Conservation (phyloP, 768 basidiomycete species). For the Hortiboletus campestris region DNA sequence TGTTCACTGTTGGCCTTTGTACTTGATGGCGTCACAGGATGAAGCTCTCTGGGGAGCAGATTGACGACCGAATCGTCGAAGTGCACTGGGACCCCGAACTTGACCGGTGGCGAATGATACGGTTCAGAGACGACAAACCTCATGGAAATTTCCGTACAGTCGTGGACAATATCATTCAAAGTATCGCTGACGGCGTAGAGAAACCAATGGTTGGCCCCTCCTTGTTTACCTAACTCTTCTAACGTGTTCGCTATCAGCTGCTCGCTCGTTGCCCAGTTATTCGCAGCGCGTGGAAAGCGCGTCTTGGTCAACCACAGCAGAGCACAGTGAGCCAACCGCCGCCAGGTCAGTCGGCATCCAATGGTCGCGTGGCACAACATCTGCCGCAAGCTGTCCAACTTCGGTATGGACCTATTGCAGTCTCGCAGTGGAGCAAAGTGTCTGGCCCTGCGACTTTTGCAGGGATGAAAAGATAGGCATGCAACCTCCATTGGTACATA, state of each 20-base stretch:
- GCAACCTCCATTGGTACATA: neutral
- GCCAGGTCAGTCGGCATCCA: conserved; percentile 17
- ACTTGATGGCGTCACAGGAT: conserved; percentile 48
- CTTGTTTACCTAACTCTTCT: conserved; percentile 5
- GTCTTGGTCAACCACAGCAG: conserved; percentile 43
- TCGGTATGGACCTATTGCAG: conserved; percentile 63
- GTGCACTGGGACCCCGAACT: conserved; percentile 80
- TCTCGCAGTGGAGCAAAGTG: conserved; percentile 72
- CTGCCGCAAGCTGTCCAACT: conserved; percentile 18
- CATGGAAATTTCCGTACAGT: conserved; percentile 85
- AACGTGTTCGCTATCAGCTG: conserved; percentile 46
- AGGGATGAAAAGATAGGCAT: conserved; percentile 63
- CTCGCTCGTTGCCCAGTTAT: conserved; percentile 62
- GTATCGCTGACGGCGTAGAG: conserved; percentile 93
- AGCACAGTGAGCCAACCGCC: conserved; percentile 21
- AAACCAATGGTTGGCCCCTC: conserved; percentile 66
- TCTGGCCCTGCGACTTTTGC: conserved; percentile 58
- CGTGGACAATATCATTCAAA: conserved; percentile 86
- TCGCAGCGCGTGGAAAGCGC: conserved; percentile 73
- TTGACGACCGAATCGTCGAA: conserved; percentile 93
- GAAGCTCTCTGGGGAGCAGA: conserved; percentile 80
- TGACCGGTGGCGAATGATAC: conserved; percentile 83
- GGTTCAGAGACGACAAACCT: conserved; percentile 92
- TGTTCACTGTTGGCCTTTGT: neutral
- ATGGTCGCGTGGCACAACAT: conserved; percentile 23